phyloP scores from a whole-genome alignment of 495 filamentous ascomycete species.

The Podospora comata region DNA sequence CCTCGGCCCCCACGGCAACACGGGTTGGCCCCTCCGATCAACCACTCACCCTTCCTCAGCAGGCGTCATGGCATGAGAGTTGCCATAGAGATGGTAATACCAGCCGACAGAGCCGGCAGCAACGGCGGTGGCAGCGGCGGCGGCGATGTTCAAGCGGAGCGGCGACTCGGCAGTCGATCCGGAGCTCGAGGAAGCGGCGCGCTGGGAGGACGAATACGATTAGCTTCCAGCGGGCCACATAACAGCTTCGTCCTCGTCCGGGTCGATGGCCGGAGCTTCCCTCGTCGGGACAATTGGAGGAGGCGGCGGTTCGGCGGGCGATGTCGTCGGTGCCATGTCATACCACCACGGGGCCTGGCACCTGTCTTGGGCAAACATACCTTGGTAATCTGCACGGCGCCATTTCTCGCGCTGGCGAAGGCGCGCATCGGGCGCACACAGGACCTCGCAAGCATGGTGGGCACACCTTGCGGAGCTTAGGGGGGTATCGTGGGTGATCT shows the following conservation, averaged over 20 bases:
- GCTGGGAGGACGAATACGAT: constrained; percentile 43
- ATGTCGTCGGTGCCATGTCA: constrained; percentile 23
- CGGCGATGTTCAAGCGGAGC: constrained; percentile 71
- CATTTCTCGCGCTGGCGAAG: constrained; percentile 66
- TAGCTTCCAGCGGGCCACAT: constrained; percentile 20
- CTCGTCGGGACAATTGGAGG: constrained; percentile 19
- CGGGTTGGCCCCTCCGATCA: constrained; percentile 2
- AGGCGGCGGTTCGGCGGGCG: constrained; percentile 4
- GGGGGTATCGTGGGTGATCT: constrained; percentile 32
- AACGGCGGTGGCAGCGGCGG: constrained; percentile 74
- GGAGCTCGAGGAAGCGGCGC: constrained; percentile 57
- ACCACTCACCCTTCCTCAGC: constrained; percentile 92
- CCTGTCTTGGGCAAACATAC: constrained; percentile 42
- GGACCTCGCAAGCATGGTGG: constrained; percentile 83
- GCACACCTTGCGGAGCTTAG: constrained; percentile 48
- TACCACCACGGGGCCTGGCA: constrained; percentile 10
- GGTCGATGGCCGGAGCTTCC: constrained; percentile 7
- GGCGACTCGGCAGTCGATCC: constrained; percentile 57
- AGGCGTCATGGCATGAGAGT: constrained; percentile 83
- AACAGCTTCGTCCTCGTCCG: constrained; percentile 8
- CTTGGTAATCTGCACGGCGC: constrained; percentile 56
- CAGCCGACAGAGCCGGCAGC: constrained; percentile 85
- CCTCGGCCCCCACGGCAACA: constrained; percentile 21
- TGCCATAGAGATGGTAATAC: constrained; percentile 95
- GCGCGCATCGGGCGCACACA: constrained; percentile 75